Evolutionary conservation across 140 eudicot species (phyloP).

Genomic region (Senecio squalidus): DNA sequence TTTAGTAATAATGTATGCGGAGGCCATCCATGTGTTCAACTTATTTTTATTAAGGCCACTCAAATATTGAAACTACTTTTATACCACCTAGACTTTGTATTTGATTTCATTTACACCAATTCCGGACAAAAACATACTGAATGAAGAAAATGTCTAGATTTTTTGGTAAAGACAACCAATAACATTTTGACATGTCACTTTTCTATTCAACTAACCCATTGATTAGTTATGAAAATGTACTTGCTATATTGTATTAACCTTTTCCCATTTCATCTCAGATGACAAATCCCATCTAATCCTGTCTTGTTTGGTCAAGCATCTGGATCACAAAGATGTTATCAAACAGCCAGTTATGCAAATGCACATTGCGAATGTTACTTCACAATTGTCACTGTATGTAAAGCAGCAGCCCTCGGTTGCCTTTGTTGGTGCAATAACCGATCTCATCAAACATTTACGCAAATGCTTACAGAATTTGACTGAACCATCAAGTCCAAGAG

Average conservation of each 20-base stretch:
- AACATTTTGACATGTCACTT: too few relatives aligned
- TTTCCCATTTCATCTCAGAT: slow-evolving; percentile 26
- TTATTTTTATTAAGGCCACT: too few relatives aligned
- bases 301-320: slow-evolving; percentile 67
- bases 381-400: slow-evolving; percentile 44
- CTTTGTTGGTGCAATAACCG: slow-evolving; percentile 63
- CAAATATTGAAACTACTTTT: too few relatives aligned
- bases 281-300: slow-evolving; percentile 59
- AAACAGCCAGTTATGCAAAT: slow-evolving; percentile 55
- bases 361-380: slow-evolving; percentile 46
- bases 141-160: too few relatives aligned
- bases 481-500: slow-evolving; percentile 52
- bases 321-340: slow-evolving; percentile 62
- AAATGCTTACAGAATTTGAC: slow-evolving; percentile 55
- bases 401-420: slow-evolving; percentile 53
- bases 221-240: background rate
- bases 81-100: too few relatives aligned
- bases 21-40: too few relatives aligned
- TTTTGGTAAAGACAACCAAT: too few relatives aligned
- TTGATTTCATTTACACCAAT: too few relatives aligned
- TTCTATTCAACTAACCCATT: too few relatives aligned
- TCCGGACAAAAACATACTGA: too few relatives aligned
- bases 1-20: too few relatives aligned
- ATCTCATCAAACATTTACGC: slow-evolving; percentile 59
- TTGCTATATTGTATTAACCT: background rate